These are phyloP conservation scores for Aspergillus niger DNA, from an alignment of 2,329 filamentous ascomycete genomes.

Conservation along the genomic window DNA sequence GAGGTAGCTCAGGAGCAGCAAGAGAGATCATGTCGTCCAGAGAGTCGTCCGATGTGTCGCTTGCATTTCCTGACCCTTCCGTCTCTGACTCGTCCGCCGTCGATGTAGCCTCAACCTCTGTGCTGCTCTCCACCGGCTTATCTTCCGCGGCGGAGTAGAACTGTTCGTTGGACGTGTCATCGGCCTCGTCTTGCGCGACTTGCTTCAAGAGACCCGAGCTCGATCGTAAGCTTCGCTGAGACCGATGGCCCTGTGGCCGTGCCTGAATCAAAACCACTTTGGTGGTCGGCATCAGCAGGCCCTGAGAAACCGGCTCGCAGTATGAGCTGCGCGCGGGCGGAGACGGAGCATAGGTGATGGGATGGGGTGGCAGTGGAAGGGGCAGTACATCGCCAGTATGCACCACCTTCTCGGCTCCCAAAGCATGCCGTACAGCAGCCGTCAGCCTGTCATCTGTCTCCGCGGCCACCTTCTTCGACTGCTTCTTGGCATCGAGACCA, in stretches of 20 bases:
- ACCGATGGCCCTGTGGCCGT: slow-evolving; percentile 44
- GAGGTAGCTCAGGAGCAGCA: slow-evolving; percentile 73
- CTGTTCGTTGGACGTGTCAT: slow-evolving; percentile 84
- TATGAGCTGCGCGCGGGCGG: slow-evolving; percentile 84
- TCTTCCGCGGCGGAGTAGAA: slow-evolving; percentile 94
- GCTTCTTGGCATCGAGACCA: slow-evolving; percentile 32
- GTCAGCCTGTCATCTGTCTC: slow-evolving; percentile 62
- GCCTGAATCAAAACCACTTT: slow-evolving; percentile 75
- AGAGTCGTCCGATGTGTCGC: slow-evolving; percentile 87
- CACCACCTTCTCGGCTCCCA: slow-evolving; percentile 72
- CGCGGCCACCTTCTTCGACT: slow-evolving; percentile 36
- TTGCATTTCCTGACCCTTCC: slow-evolving; percentile 55
- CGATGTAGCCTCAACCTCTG: slow-evolving; percentile 56
- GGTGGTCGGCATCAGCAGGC: slow-evolving; percentile 72
- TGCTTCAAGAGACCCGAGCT: slow-evolving; percentile 60
- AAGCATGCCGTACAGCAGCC: slow-evolving; percentile 70
- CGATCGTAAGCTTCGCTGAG: slow-evolving; percentile 48
- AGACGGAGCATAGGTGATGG: slow-evolving; percentile 80
- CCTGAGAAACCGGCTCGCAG: slow-evolving; percentile 94
- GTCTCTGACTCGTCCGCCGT: slow-evolving; percentile 65
- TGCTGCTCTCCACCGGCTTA: slow-evolving; percentile 48
- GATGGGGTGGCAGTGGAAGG: slow-evolving; percentile 73
- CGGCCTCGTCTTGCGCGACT: slow-evolving; percentile 62
- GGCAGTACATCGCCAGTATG: slow-evolving; percentile 83
- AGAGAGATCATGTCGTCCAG: slow-evolving; percentile 93